Base-by-base conservation (phyloP, 2,329 filamentous ascomycete genomes). In the Colletotrichum sp. region DNA sequence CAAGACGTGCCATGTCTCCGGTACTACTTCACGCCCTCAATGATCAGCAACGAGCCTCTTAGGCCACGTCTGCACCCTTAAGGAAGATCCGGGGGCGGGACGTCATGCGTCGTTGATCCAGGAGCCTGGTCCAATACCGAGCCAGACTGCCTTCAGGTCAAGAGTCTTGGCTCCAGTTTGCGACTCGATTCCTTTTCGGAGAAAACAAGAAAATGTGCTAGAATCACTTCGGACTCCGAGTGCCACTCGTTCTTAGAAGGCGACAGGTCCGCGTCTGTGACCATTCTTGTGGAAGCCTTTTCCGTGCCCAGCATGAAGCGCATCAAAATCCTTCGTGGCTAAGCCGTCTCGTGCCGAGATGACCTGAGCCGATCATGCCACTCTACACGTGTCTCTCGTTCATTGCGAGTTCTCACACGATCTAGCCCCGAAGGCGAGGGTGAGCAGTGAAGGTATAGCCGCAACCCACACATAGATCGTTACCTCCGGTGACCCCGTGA, bases 1-100 rank as follows among this genome's bases (percentile, higher is more conserved):
- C n/a, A 32, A 16, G 30, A 30, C 22, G 28, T 59, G 22, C 66
- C 71, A 13, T 55, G 6, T n/a, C 27, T 39, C 52, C 63, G 65
- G 66, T 34, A 71, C 60, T 13, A 57, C 52, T 28, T 63, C 25
- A 22, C 30, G 13, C 39, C 28, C n/a, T 16, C 55, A 16, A 27
- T n/a, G 64, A 64, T 65, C 34, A 64, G 44, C 70, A 68, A 44
- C 34, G 27, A 64, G 44, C 63, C 60, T 28, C 59, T 11, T 28
- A 36, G 61, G 48, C 44, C 71, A 76, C 59, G 34, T 74, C 74
- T 74, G 70, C 36, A 59, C 44, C 13, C 34, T 63, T 48, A 13
- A 63, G 44, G 68, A 34, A 48, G 69, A 76, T 69, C 74, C 59
- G 64, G 70, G 74, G 57, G 48, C 64, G 70, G 59, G 59, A 60